phyloP scores from a whole-genome alignment of 352 stramenopile genomes.

The Elongisporangium anandrum region DNA sequence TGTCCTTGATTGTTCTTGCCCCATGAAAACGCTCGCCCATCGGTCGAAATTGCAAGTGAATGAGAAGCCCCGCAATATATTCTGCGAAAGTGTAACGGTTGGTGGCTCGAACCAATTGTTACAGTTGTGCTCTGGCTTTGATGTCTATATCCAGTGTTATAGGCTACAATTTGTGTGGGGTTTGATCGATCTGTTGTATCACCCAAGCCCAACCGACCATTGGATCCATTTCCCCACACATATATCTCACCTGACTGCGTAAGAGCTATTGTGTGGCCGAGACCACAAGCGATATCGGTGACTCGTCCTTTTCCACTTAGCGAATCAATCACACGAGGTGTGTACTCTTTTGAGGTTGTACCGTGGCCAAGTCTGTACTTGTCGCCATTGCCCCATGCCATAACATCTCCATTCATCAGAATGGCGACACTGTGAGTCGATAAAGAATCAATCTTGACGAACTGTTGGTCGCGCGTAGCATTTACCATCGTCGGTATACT shows the following conservation, averaged over 20 bases:
- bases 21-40: conserved; percentile 60
- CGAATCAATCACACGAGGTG: conserved; percentile 52
- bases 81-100: conserved; percentile 16
- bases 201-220: conserved; percentile 73
- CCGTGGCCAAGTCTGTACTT: conserved; percentile 80
- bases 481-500: conserved; percentile 52
- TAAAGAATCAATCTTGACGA: conserved; percentile 75
- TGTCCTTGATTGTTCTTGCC: conserved; percentile 87
- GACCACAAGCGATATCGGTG: conserved; percentile 49
- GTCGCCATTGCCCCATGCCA: conserved; percentile 82
- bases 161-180: conserved; percentile 24
- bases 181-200: conserved; percentile 69
- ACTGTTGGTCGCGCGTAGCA: conserved; percentile 39
- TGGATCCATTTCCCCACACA: conserved; percentile 83
- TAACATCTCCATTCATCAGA: conserved; percentile 52
- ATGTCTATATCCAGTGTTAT: neutral
- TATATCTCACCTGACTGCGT: conserved; percentile 66
- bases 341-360: conserved; percentile 68
- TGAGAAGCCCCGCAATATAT: conserved; percentile 78
- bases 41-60: conserved; percentile 52
- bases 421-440: conserved; percentile 81
- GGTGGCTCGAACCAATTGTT: neutral
- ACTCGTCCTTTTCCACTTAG: conserved; percentile 57
- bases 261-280: conserved; percentile 63
- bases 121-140: neutral